Conservation (phyloP, 805 yeast species). For the Candida vartiovaarae region DNA sequence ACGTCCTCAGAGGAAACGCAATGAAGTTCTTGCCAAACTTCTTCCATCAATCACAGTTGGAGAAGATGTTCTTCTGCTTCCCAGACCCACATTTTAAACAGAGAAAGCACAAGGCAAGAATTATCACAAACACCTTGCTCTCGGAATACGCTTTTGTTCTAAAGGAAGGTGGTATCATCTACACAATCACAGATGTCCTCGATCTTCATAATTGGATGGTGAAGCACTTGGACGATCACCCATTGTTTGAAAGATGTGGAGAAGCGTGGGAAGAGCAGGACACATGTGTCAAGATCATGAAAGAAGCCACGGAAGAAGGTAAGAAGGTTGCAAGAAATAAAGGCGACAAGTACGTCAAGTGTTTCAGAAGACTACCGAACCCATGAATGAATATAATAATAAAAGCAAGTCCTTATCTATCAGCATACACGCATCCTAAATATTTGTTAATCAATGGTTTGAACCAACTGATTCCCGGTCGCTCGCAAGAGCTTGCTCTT, state of each 20-base stretch:
- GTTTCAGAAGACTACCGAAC: conserved; percentile 67
- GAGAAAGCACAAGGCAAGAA: conserved; percentile 95
- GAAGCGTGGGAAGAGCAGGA: conserved; percentile 78
- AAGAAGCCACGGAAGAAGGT: conserved; percentile 94
- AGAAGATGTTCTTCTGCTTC: conserved; percentile 94
- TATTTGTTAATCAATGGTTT: neutral
- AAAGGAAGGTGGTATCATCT: conserved; percentile 78
- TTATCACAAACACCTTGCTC: conserved; percentile 80
- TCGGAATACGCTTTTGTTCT: conserved; percentile 90
- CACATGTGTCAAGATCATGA: conserved; percentile 80
- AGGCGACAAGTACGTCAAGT: conserved; percentile 84
- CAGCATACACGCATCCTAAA: neutral
- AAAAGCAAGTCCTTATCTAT: neutral
- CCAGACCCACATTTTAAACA: conserved; percentile 99
- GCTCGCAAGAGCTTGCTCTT: conserved; percentile 22
- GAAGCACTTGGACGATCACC: conserved; percentile 82
- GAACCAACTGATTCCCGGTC: conserved; percentile 13
- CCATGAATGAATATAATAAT: conserved; percentile 30
- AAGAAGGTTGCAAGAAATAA: conserved; percentile 89
- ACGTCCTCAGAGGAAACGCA: conserved; percentile 90
- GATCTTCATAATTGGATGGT: conserved; percentile 98
- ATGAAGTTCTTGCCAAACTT: conserved; percentile 97
- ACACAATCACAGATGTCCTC: conserved; percentile 92
- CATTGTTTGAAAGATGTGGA: conserved; percentile 75
- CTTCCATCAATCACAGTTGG: conserved; percentile 72